A percentile compares a stretch with the other conserved stretches of the same genome.
These are phyloP conservation scores for Solanum tarapatanum DNA, from an alignment of 257 asterid genomes.

Conservation along the genomic window DNA sequence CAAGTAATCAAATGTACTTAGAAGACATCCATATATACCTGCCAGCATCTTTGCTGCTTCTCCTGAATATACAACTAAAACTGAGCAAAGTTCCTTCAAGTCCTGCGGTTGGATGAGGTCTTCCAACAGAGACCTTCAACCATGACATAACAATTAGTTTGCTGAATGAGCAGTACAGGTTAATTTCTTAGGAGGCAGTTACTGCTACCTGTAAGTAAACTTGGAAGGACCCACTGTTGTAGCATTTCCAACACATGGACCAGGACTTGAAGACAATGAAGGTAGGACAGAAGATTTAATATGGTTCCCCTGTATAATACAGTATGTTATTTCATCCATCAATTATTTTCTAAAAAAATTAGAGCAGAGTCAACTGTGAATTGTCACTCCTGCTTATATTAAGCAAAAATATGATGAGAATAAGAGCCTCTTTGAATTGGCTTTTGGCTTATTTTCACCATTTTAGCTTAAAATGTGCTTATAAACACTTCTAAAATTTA, in stretches of 20 bases:
- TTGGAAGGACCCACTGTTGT: conserved; percentile 68
- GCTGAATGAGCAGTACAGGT: conserved; percentile 8
- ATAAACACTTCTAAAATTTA: background rate
- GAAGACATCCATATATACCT: conserved; percentile 31
- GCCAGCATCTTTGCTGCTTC: conserved; percentile 86
- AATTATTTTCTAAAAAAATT: background rate
- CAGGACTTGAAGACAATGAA: conserved; percentile 39
- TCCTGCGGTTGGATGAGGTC: conserved; percentile 92
- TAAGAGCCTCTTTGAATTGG: background rate
- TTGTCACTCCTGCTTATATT: background rate
- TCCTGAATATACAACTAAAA: conserved; percentile 72
- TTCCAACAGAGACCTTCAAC: conserved; percentile 81
- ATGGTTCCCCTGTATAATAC: conserved; percentile 48
- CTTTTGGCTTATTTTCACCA: background rate
- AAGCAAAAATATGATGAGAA: background rate
- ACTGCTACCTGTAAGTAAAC: conserved; percentile 70
- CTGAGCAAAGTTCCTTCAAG: conserved; percentile 93
- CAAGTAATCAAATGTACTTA: background rate
- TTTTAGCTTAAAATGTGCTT: background rate
- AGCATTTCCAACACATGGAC: conserved; percentile 42
- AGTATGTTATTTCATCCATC: background rate
- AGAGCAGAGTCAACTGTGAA: background rate
- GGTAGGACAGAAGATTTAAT: conserved; percentile 42
- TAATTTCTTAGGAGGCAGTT: background rate
- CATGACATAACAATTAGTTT: conserved; percentile 24